Evolutionary conservation across 2,329 filamentous ascomycete species (phyloP).

Genomic region (Claviceps cyperi): DNA sequence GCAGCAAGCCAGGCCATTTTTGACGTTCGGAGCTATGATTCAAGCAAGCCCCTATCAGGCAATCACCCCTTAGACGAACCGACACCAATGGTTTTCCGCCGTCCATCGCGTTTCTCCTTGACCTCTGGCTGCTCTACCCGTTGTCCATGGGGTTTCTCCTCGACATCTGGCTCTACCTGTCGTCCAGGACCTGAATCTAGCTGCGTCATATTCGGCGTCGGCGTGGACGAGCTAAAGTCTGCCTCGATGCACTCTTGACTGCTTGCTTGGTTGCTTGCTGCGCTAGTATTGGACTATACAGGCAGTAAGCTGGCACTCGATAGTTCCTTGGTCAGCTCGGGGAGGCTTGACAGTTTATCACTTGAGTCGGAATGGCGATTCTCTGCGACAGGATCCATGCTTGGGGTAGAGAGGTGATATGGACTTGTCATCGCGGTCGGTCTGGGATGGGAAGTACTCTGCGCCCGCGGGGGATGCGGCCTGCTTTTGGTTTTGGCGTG

Average conservation of each 20-base stretch:
- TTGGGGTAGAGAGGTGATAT: slow-evolving; percentile 7
- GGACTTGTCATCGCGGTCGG: slow-evolving; percentile 11
- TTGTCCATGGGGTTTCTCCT: slow-evolving; percentile 5
- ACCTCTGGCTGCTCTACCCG: slow-evolving; percentile 19
- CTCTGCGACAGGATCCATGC: slow-evolving; percentile 15
- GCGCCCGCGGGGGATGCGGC: slow-evolving; percentile 27
- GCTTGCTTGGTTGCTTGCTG: slow-evolving; percentile 32
- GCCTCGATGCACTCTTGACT: slow-evolving; percentile 31
- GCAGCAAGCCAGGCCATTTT: background rate
- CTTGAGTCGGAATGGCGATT: slow-evolving; percentile 40
- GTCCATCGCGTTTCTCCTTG: slow-evolving; percentile 35
- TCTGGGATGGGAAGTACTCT: slow-evolving; percentile 34
- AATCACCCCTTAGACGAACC: slow-evolving; percentile 40
- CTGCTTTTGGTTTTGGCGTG: slow-evolving; percentile 34
- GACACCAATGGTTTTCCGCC: slow-evolving; percentile 42
- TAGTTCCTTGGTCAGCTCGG: slow-evolving; percentile 44
- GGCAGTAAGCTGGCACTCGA: slow-evolving; percentile 46
- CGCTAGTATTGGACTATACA: slow-evolving; percentile 40
- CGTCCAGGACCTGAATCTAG: slow-evolving; percentile 18
- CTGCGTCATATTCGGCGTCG: slow-evolving; percentile 28
- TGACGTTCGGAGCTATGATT: background rate
- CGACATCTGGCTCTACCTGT: slow-evolving; percentile 6
- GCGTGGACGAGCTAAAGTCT: slow-evolving; percentile 21
- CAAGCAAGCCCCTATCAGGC: background rate
- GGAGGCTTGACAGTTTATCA: slow-evolving; percentile 44